A percentile compares a stretch with the other conserved stretches of the same genome.
phyloP scores from a whole-genome alignment of 1,139 yeast species.

The Lizanozyma gosingica region DNA sequence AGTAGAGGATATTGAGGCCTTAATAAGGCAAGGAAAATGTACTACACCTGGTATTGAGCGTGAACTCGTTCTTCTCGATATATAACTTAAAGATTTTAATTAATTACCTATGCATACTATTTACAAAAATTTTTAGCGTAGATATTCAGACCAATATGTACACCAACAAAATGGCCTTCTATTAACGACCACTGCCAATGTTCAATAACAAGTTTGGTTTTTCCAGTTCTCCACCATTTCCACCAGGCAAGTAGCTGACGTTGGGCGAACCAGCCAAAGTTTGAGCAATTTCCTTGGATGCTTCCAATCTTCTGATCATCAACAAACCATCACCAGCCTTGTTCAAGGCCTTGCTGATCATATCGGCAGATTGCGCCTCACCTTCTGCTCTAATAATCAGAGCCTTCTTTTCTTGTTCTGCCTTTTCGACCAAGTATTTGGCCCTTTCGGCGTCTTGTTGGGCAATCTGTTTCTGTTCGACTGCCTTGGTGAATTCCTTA shows the following conservation, averaged over 20 bases:
- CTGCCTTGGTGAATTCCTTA: slow-evolving; percentile 94
- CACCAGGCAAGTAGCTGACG: slow-evolving; percentile 82
- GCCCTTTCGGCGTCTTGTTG: slow-evolving; percentile 99
- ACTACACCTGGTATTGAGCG: slow-evolving; percentile 32
- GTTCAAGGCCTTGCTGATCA: slow-evolving; percentile 84
- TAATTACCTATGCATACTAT: slow-evolving; percentile 1
- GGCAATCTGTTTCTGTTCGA: slow-evolving; percentile 97
- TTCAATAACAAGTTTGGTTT: slow-evolving; percentile 30
- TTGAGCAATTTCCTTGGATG: slow-evolving; percentile 89
- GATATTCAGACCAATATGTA: not conserved
- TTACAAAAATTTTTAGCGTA: slow-evolving; percentile 2
- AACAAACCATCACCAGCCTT: slow-evolving; percentile 96
- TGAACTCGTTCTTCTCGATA: slow-evolving; percentile 26
- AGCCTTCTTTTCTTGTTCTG: slow-evolving; percentile 96
- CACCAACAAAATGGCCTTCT: too few species aligned
- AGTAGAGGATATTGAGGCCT: slow-evolving; percentile 30
- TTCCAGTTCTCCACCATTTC: slow-evolving; percentile 21
- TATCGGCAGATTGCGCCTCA: slow-evolving; percentile 97
- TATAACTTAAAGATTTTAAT: slow-evolving; percentile 7
- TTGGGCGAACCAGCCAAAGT: slow-evolving; percentile 79
- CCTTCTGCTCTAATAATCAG: slow-evolving; percentile 96
- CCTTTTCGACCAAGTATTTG: slow-evolving; percentile 86
- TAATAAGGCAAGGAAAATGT: slow-evolving; percentile 22
- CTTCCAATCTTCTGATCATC: slow-evolving; percentile 91
- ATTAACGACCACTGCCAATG: slow-evolving; percentile 36